A percentile compares a stretch with the other conserved stretches of the same genome.
Evolutionary conservation across 768 basidiomycete genomes (phyloP).

Genomic region (Tulasnella sp.): DNA sequence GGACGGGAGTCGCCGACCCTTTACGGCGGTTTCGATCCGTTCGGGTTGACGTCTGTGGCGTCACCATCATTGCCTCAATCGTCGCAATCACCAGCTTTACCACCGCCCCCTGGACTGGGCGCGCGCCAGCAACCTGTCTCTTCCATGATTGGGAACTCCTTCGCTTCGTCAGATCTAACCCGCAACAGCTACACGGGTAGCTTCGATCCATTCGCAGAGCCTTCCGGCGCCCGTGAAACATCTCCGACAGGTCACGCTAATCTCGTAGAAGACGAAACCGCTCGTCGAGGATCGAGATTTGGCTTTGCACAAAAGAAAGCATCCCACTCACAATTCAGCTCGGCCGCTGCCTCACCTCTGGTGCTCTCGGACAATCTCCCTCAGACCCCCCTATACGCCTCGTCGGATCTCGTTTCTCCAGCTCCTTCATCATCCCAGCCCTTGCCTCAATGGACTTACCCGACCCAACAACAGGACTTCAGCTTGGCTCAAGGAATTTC

Average conservation of each 20-base stretch:
- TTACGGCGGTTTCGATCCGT: slow-evolving; percentile 26
- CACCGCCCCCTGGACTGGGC: slow-evolving; percentile 62
- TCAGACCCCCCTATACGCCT: slow-evolving; percentile 24
- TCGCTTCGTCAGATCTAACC: neutral
- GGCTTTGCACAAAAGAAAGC: slow-evolving; percentile 31
- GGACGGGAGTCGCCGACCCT: slow-evolving; percentile 26
- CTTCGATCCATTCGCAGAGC: slow-evolving; percentile 32
- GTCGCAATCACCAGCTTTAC: slow-evolving; percentile 2
- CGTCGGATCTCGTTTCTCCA: slow-evolving; percentile 23
- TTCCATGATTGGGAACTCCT: neutral
- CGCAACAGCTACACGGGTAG: slow-evolving; percentile 30
- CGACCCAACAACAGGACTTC: slow-evolving; percentile 25
- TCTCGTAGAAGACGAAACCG: slow-evolving; percentile 28
- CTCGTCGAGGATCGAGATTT: slow-evolving; percentile 31
- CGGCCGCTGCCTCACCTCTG: slow-evolving; percentile 29
- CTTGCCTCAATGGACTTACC: slow-evolving; percentile 26
- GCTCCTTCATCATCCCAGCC: slow-evolving; percentile 23
- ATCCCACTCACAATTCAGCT: slow-evolving; percentile 17
- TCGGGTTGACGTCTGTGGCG: slow-evolving; percentile 41
- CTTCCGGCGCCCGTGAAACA: neutral
- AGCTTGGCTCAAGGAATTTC: slow-evolving; percentile 5
- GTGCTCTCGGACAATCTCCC: slow-evolving; percentile 13
- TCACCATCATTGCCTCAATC: neutral
- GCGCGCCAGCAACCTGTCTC: slow-evolving; percentile 37
- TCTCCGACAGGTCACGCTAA: neutral